These are phyloP conservation scores for Cyclotella baltica DNA, from an alignment of 108 stramenopile genomes.

Conservation along the genomic window DNA sequence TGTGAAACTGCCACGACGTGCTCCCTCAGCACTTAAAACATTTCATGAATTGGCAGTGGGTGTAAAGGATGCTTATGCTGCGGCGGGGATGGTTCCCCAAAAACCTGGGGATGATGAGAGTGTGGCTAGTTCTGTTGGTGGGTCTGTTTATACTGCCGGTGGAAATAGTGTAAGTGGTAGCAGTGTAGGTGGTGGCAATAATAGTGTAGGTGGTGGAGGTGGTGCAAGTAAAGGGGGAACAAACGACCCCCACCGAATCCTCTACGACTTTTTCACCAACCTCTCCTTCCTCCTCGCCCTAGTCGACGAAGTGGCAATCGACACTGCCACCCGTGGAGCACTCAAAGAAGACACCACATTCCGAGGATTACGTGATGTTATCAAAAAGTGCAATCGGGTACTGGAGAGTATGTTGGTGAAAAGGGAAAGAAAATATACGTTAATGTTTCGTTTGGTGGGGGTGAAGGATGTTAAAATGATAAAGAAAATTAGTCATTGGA, in stretches of 20 bases:
- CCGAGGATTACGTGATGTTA: conserved; percentile 84
- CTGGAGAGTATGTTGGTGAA: conserved; percentile 83
- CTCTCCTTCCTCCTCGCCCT: conserved; percentile 82
- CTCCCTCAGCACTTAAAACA: conserved; percentile 79
- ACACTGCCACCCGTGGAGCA: conserved; percentile 86
- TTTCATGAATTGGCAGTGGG: conserved; percentile 91
- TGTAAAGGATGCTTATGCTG: conserved; percentile 87
- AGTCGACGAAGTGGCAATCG: conserved; percentile 87
- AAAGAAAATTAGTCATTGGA: conserved; percentile 78
- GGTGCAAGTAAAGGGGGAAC: conserved; percentile 42
- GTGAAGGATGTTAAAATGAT: conserved; percentile 64
- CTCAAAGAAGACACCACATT: conserved; percentile 88
- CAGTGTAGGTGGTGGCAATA: conserved; percentile 9
- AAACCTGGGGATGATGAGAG: conserved; percentile 46
- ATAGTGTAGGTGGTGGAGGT: conserved; percentile 3
- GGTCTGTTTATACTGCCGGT: too few species aligned
- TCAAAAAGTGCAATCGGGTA: conserved; percentile 89
- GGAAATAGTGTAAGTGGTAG: conserved; percentile 19
- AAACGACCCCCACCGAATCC: conserved; percentile 53
- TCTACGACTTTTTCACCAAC: conserved; percentile 87
- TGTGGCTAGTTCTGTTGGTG: too few species aligned
- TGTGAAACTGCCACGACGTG: conserved; percentile 81
- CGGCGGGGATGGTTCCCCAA: conserved; percentile 70
- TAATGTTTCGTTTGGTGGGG: conserved; percentile 77
- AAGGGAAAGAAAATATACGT: conserved; percentile 79